A percentile compares a stretch with the other conserved stretches of the same genome.
These are phyloP conservation scores for Melaleuca alternifolia DNA, from an alignment of 345 rosid genomes.

Conservation along the genomic window DNA sequence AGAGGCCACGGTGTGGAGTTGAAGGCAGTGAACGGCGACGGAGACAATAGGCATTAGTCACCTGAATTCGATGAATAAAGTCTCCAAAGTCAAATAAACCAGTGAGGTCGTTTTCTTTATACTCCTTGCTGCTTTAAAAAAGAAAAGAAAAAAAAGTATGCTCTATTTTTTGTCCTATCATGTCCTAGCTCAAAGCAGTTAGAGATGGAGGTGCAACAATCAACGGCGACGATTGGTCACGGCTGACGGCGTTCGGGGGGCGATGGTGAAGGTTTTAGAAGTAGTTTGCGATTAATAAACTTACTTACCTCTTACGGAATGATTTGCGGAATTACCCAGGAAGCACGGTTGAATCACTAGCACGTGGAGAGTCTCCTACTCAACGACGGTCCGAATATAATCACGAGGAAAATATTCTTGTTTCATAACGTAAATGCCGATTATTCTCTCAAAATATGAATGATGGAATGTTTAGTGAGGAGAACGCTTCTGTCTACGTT, in stretches of 20 bases:
- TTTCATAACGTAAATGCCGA: no score
- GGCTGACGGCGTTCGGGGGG: background rate
- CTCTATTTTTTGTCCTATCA: background rate
- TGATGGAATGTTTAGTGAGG: no score
- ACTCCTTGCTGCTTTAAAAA: background rate
- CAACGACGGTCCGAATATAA: no score
- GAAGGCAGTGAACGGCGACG: background rate
- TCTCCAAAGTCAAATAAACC: background rate
- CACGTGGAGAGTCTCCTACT: no score
- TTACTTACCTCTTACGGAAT: no score
- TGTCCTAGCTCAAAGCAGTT: background rate
- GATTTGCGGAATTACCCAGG: no score
- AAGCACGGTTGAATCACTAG: no score
- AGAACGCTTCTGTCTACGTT: no score
- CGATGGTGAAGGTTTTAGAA: background rate
- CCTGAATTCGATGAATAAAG: background rate
- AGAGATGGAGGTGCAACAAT: rapidly evolving
- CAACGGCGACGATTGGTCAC: background rate
- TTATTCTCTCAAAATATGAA: no score
- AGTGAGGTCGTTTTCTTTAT: background rate
- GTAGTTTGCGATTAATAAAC: no score
- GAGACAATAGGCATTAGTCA: background rate
- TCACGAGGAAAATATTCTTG: no score
- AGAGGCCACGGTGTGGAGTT: background rate
- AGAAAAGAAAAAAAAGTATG: no score